phyloP scores from a whole-genome alignment of 176 grass and related monocot genomes.

The Puya raimondii region DNA sequence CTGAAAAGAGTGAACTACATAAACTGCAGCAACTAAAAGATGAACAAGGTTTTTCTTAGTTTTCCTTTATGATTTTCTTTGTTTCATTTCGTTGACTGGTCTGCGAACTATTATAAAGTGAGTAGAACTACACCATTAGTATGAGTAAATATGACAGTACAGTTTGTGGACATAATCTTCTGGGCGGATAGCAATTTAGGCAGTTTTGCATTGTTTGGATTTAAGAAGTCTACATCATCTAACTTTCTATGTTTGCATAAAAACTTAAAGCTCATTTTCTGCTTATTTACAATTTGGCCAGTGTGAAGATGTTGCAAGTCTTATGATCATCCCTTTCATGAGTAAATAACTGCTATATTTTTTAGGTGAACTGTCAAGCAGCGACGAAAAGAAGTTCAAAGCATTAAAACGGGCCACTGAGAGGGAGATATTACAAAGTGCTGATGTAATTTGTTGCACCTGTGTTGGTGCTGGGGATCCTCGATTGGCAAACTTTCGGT shows the following conservation, averaged over 20 bases:
- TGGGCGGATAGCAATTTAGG: too few species aligned
- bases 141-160: too few species aligned
- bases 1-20: constrained; percentile 96
- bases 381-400: constrained; percentile 99
- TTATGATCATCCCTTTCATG: neutral
- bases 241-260: too few species aligned
- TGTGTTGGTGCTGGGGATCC: constrained; percentile 99
- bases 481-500: constrained; percentile 90
- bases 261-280: too few species aligned
- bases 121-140: too few species aligned
- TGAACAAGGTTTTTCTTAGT: constrained; percentile 61
- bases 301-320: too few species aligned
- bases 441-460: constrained; percentile 99
- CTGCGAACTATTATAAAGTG: too few species aligned
- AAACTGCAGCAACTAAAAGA: constrained; percentile 97
- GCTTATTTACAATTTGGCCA: too few species aligned
- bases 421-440: constrained; percentile 98
- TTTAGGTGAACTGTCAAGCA: constrained; percentile 89
- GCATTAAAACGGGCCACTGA: constrained; percentile 96
- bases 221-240: too few species aligned
- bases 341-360: neutral
- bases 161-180: too few species aligned
- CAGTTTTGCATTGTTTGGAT: too few species aligned
- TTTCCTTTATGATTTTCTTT: neutral
- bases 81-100: neutral